Conservation (phyloP, 1,284 basidiomycete genomes). For the Pseudozyma tsukubaensis region DNA sequence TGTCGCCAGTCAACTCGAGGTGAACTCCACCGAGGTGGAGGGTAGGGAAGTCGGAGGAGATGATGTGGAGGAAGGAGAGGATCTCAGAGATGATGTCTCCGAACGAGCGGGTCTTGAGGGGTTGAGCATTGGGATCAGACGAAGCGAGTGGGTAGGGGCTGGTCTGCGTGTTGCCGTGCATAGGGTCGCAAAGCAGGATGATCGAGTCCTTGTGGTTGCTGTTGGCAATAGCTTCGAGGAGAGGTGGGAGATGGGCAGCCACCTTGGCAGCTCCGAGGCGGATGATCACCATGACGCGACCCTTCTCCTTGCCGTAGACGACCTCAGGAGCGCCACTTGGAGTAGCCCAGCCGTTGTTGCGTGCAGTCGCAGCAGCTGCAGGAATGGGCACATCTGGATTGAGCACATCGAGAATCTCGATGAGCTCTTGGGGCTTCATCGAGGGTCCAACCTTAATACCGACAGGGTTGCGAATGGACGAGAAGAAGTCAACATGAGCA, state of each 20-base stretch:
- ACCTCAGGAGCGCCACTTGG: conserved; percentile 21
- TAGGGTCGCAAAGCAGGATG: conserved; percentile 94
- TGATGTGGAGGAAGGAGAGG: conserved; percentile 80
- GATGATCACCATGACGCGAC: conserved; percentile 89
- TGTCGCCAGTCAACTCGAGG: conserved; percentile 94
- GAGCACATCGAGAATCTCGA: conserved; percentile 78
- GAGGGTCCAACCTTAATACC: conserved; percentile 95
- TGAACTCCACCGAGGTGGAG: conserved; percentile 94
- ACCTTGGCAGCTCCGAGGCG: conserved; percentile 87
- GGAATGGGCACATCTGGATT: conserved; percentile 77
- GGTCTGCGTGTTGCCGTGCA: conserved; percentile 82
- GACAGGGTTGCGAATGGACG: conserved; percentile 93
- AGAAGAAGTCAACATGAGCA: conserved; percentile 83
- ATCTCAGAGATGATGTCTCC: conserved; percentile 90
- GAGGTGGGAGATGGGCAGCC: conserved; percentile 77
- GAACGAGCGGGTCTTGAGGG: conserved; percentile 80
- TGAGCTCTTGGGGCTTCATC: conserved; percentile 84
- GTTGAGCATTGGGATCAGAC: conserved; percentile 52
- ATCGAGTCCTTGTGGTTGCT: conserved; percentile 81
- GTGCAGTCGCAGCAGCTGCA: conserved; percentile 7
- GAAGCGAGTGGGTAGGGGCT: conserved; percentile 55
- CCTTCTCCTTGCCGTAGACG: conserved; percentile 73
- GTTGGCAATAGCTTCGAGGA: conserved; percentile 84
- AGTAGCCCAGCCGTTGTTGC: conserved; percentile 28
- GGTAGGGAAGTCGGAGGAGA: conserved; percentile 48